Percentiles rank a stretch among this genome's conserved stretches.
These are phyloP conservation scores for Lactarius akahatsu DNA, from an alignment of 768 basidiomycete genomes.

Conservation along the genomic window DNA sequence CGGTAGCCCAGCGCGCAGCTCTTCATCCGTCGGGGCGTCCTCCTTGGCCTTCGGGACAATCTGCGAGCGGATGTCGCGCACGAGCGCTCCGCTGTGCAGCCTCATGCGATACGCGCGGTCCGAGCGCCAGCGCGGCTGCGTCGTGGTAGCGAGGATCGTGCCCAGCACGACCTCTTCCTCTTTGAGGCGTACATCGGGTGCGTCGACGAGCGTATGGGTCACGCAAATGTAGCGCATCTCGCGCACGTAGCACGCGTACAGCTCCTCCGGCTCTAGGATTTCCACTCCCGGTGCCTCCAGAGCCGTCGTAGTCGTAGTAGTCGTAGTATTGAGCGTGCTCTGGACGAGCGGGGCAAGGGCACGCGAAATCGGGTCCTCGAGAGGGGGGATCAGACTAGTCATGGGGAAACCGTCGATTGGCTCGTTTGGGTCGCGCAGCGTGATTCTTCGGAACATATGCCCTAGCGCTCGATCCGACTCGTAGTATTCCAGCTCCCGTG, in stretches of 20 bases:
- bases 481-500: constrained; percentile 66
- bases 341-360: constrained; percentile 12
- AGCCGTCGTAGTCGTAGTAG: too few relatives aligned
- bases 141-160: constrained; percentile 71
- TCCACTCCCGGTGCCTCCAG: neutral
- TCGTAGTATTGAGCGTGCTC: neutral
- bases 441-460: constrained; percentile 63
- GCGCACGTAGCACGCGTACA: constrained; percentile 55
- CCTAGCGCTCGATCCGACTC: constrained; percentile 70
- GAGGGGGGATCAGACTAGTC: neutral
- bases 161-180: constrained; percentile 78
- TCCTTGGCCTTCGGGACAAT: constrained; percentile 26
- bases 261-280: neutral
- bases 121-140: constrained; percentile 57
- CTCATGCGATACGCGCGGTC: constrained; percentile 64
- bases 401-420: constrained; percentile 21
- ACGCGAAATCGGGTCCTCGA: constrained; percentile 13
- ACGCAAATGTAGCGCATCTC: constrained; percentile 73
- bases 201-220: constrained; percentile 63
- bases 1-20: constrained; percentile 42
- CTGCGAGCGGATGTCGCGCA: constrained; percentile 47
- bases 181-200: constrained; percentile 52
- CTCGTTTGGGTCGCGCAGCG: constrained; percentile 41
- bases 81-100: constrained; percentile 52
- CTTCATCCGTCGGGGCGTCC: neutral